These are phyloP conservation scores for Acaromyces ingoldii DNA, from an alignment of 1,284 basidiomycete genomes.

Conservation along the genomic window DNA sequence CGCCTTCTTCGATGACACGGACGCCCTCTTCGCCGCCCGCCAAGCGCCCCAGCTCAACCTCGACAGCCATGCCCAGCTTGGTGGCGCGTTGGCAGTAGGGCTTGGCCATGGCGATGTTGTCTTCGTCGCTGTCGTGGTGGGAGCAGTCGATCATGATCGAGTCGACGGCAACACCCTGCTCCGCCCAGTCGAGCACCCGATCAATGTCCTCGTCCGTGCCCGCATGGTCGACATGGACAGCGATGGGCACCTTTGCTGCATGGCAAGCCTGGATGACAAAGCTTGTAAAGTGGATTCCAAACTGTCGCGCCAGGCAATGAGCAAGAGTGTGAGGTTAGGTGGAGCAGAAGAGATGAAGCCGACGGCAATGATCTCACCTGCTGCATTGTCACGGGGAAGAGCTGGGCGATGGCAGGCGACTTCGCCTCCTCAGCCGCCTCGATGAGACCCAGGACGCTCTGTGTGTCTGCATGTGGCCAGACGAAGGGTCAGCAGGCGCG, in stretches of 20 bases:
- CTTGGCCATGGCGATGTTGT: constrained; percentile 24
- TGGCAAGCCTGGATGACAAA: constrained; percentile 20
- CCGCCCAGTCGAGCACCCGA: constrained; percentile 17
- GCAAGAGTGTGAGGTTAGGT: not conserved
- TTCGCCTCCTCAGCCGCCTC: constrained; percentile 15
- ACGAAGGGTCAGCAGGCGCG: not conserved
- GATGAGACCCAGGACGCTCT: constrained; percentile 22
- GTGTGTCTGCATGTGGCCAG: constrained; percentile 10
- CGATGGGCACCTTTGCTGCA: constrained; percentile 20
- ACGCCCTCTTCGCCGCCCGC: constrained; percentile 56
- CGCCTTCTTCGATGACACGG: constrained; percentile 53
- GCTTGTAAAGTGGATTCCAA: constrained; percentile 20
- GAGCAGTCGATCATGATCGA: constrained; percentile 30
- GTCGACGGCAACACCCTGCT: constrained; percentile 19
- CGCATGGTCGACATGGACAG: constrained; percentile 30
- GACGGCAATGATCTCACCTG: too few relatives aligned
- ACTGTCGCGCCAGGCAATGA: constrained; percentile 11
- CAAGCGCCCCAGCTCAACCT: constrained; percentile 55
- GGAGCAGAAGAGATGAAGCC: not conserved
- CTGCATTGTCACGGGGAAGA: constrained; percentile 28
- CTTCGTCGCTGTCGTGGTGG: constrained; percentile 24
- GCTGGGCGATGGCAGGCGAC: constrained; percentile 21
- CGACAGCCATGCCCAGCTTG: constrained; percentile 53
- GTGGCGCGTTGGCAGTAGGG: constrained; percentile 36
- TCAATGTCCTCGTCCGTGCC: constrained; percentile 21